Conservation (phyloP, 2,329 filamentous ascomycete genomes). For the Exophiala oligosperma region DNA sequence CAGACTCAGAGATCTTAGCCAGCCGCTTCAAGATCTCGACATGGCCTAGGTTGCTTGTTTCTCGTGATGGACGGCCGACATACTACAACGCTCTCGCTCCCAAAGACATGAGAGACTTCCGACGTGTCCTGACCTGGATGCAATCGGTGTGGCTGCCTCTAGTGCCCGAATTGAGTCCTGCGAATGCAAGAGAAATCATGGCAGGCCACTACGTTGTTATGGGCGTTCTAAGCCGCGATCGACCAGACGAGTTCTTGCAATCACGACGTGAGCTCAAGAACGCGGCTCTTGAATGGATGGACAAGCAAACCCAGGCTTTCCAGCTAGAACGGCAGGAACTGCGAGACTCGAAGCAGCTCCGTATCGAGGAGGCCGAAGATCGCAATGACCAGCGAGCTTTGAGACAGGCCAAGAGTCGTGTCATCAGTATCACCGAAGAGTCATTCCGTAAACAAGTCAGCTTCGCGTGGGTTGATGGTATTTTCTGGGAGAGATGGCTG, state of each 20-base stretch:
- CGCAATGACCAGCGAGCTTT: slow-evolving; percentile 85
- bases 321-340: slow-evolving; percentile 91
- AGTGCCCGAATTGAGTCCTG: slow-evolving; percentile 86
- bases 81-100: slow-evolving; percentile 89
- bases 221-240: slow-evolving; percentile 78
- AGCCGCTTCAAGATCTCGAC: slow-evolving; percentile 93
- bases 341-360: slow-evolving; percentile 88
- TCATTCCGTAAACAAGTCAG: slow-evolving; percentile 83
- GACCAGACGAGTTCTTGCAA: slow-evolving; percentile 73
- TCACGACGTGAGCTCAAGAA: slow-evolving; percentile 91
- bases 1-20: slow-evolving; percentile 71
- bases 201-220: slow-evolving; percentile 92
- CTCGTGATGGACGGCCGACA: slow-evolving; percentile 81
- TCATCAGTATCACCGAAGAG: slow-evolving; percentile 80
- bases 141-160: slow-evolving; percentile 93
- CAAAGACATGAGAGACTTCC: slow-evolving; percentile 86
- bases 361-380: slow-evolving; percentile 95
- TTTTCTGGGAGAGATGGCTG: slow-evolving; percentile 98
- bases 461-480: slow-evolving; percentile 96
- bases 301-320: slow-evolving; percentile 88
- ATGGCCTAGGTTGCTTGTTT: slow-evolving; percentile 90
- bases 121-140: slow-evolving; percentile 87
- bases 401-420: slow-evolving; percentile 83
- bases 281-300: slow-evolving; percentile 96
- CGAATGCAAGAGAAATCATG: slow-evolving; percentile 94